A percentile compares a stretch with the other conserved stretches of the same genome.
Conservation (phyloP, 768 basidiomycete genomes). For the Rhizopogon sp. region DNA sequence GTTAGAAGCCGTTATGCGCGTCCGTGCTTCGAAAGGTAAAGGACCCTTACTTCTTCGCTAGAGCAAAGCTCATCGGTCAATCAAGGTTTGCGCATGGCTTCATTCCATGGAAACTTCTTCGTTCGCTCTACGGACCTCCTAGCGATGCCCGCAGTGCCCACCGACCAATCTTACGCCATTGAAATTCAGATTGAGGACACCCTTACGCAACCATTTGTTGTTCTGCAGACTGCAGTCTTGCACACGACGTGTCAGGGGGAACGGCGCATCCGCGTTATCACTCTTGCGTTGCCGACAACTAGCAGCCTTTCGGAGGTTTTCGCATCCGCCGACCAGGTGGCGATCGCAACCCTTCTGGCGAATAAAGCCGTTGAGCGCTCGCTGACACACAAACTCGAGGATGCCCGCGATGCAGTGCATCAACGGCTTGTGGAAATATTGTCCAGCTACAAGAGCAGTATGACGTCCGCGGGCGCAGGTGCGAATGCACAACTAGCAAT, state of each 20-base stretch:
- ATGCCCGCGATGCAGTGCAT: conserved; percentile 79
- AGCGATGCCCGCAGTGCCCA: conserved; percentile 94
- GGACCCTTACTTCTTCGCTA: background rate
- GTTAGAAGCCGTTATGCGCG: conserved; percentile 96
- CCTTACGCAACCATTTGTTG: conserved; percentile 84
- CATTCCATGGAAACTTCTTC: conserved; percentile 99
- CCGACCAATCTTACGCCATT: conserved; percentile 93
- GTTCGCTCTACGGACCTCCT: conserved; percentile 95
- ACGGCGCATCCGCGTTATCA: conserved; percentile 88
- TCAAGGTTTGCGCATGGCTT: conserved; percentile 86
- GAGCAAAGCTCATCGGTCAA: background rate
- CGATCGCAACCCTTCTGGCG: conserved; percentile 76
- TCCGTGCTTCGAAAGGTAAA: conserved; percentile 90
- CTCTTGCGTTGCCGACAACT: conserved; percentile 83
- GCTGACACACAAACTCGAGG: conserved; percentile 81
- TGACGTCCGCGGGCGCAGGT: conserved; percentile 90
- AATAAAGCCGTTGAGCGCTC: conserved; percentile 93
- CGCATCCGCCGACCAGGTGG: conserved; percentile 86
- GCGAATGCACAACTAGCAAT: conserved; percentile 92
- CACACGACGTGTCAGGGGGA: conserved; percentile 95
- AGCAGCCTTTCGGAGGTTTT: conserved; percentile 85
- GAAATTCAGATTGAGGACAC: conserved; percentile 96
- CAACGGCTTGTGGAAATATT: conserved; percentile 84
- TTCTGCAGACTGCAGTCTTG: conserved; percentile 90
- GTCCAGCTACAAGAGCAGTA: conserved; percentile 88